These are phyloP conservation scores for Ehretia macrophylla DNA, from an alignment of 257 asterid genomes.

Conservation along the genomic window DNA sequence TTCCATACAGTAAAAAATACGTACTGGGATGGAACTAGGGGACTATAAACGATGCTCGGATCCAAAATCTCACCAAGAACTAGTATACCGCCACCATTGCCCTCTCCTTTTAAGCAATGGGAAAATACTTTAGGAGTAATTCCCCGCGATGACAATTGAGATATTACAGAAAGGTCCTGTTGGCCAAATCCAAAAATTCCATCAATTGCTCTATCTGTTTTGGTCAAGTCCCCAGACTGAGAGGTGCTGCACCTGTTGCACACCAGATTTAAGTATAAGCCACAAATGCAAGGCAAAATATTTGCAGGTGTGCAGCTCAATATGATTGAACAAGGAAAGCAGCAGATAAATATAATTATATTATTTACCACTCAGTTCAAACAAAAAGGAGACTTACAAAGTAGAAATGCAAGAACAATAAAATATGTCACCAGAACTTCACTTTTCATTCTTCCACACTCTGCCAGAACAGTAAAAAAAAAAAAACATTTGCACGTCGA, in stretches of 20 bases:
- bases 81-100: slow-evolving; percentile 79
- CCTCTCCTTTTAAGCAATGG: slow-evolving; percentile 91
- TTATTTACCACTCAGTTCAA: no score
- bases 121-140: slow-evolving; percentile 82
- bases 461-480: no score
- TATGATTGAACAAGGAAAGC: no score
- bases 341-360: no score
- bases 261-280: background rate
- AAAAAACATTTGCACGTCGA: no score
- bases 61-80: slow-evolving; percentile 97
- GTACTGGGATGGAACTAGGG: slow-evolving; percentile 94
- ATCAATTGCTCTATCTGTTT: slow-evolving; percentile 82
- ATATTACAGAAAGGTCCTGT: slow-evolving; percentile 66
- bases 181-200: slow-evolving; percentile 91
- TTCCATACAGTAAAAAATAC: slow-evolving; percentile 34
- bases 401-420: no score
- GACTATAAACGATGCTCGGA: slow-evolving; percentile 80
- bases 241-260: slow-evolving; percentile 83
- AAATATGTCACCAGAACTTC: no score
- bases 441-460: no score
- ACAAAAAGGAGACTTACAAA: no score
- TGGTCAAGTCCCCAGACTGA: slow-evolving; percentile 72
- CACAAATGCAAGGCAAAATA: background rate
- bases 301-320: background rate
- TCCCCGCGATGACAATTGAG: slow-evolving; percentile 75